Evolutionary conservation across 441 rosid species (phyloP).

Genomic region (Pelargonium myrrhifolium): DNA sequence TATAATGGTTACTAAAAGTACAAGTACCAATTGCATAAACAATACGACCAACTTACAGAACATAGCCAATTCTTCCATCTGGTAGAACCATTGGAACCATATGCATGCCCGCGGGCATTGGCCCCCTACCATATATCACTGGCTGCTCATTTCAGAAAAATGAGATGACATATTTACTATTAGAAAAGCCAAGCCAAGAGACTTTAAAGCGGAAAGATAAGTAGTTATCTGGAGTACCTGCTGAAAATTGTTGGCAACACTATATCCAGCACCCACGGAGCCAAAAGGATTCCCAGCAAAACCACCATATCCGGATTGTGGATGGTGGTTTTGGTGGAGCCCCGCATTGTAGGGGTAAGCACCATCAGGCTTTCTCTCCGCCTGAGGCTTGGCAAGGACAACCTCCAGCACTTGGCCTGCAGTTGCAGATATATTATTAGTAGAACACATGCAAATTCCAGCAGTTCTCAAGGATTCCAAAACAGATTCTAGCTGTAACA

Average conservation of each 20-base stretch:
- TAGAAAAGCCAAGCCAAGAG: neutral
- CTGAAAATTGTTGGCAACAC: slow-evolving; percentile 53
- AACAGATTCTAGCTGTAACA: no score
- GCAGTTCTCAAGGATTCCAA: no score
- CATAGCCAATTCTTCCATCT: slow-evolving; percentile 93
- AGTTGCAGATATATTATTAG: slow-evolving; percentile 19
- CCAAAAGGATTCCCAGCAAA: slow-evolving; percentile 61
- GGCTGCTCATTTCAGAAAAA: slow-evolving; percentile 44
- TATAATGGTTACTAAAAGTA: no score
- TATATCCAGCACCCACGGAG: slow-evolving; percentile 55
- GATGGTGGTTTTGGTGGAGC: slow-evolving; percentile 40
- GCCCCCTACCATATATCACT: slow-evolving; percentile 86
- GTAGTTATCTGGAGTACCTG: slow-evolving; percentile 42
- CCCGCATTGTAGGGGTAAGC: slow-evolving; percentile 43
- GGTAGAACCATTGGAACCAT: slow-evolving; percentile 99
- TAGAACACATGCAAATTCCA: neutral
- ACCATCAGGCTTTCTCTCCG: slow-evolving; percentile 66
- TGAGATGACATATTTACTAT: slow-evolving; percentile 5
- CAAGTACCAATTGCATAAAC: neutral
- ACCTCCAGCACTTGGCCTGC: slow-evolving; percentile 80
- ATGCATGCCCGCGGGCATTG: slow-evolving; percentile 93
- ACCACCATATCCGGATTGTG: slow-evolving; percentile 60
- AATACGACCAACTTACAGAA: slow-evolving; percentile 54
- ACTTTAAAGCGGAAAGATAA: neutral
- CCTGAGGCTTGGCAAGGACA: slow-evolving; percentile 91